phyloP scores from a whole-genome alignment of 768 basidiomycete species.

The Mycena alexandri region DNA sequence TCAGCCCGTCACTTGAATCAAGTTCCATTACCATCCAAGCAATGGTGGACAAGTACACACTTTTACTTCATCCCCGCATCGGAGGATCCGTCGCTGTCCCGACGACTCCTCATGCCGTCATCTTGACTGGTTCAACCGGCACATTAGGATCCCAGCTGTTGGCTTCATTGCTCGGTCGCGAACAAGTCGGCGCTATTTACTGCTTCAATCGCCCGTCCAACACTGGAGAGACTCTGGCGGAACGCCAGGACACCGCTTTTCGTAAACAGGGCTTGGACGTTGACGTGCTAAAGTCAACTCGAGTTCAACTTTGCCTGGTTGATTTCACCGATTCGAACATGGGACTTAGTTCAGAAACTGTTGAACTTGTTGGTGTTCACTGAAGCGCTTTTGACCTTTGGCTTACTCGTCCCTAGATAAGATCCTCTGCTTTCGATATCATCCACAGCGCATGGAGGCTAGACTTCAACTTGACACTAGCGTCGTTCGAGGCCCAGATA shows the following conservation, averaged over 20 bases:
- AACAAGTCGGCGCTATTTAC: slow-evolving; percentile 55
- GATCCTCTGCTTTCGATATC: slow-evolving; percentile 30
- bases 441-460: slow-evolving; percentile 61
- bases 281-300: slow-evolving; percentile 27
- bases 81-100: background rate
- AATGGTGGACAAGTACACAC: background rate
- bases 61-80: background rate
- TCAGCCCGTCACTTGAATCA: slow-evolving; percentile 19
- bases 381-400: too few relatives aligned
- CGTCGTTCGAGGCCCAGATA: slow-evolving; percentile 53
- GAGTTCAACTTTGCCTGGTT: slow-evolving; percentile 39
- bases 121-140: slow-evolving; percentile 47
- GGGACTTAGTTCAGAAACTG: slow-evolving; percentile 36
- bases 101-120: background rate
- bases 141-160: slow-evolving; percentile 45
- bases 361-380: background rate
- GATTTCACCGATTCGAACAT: slow-evolving; percentile 48
- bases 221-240: background rate
- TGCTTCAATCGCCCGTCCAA: slow-evolving; percentile 47
- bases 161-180: slow-evolving; percentile 42
- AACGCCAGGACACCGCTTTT: slow-evolving; percentile 38
- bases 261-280: slow-evolving; percentile 37
- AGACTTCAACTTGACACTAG: slow-evolving; percentile 55
- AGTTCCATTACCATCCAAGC: background rate
- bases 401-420: too few relatives aligned